These are phyloP conservation scores for Phyllostachys edulis DNA, from an alignment of 176 grass and related monocot species.

Conservation along the genomic window DNA sequence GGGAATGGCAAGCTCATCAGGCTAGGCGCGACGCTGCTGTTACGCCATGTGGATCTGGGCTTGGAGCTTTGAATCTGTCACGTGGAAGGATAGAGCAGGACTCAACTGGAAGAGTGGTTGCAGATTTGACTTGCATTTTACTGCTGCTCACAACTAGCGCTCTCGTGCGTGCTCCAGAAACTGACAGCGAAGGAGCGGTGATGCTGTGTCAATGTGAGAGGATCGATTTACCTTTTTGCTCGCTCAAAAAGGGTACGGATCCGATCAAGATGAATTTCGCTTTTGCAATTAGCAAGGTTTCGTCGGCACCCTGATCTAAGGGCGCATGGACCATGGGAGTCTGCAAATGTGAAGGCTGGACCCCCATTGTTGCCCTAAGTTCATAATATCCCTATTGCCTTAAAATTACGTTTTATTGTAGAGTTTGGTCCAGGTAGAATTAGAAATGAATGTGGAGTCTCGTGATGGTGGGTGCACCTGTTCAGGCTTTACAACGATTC, in stretches of 20 bases:
- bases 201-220: not conserved
- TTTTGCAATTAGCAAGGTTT: too few relatives aligned
- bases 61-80: not conserved
- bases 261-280: not conserved
- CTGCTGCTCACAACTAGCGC: too few relatives aligned
- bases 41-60: not conserved
- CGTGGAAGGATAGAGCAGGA: not conserved
- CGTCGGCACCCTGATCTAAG: too few relatives aligned
- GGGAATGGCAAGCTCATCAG: conserved; percentile 16
- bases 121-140: not conserved
- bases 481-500: too few relatives aligned
- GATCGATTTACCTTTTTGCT: not conserved
- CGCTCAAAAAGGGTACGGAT: not conserved
- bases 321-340: too few relatives aligned
- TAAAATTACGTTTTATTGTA: too few relatives aligned
- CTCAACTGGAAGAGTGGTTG: not conserved
- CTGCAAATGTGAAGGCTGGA: too few relatives aligned
- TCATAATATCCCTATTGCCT: too few relatives aligned
- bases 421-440: too few relatives aligned
- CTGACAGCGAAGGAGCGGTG: not conserved
- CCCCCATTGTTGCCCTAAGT: too few relatives aligned
- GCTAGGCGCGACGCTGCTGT: not conserved
- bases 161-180: not conserved
- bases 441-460: too few relatives aligned
- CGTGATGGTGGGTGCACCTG: too few relatives aligned